Evolutionary conservation across 2,329 filamentous ascomycete genomes (phyloP), one percentile per base, ranked within the genome.

Genomic region (Catunica adiposa): DNA sequence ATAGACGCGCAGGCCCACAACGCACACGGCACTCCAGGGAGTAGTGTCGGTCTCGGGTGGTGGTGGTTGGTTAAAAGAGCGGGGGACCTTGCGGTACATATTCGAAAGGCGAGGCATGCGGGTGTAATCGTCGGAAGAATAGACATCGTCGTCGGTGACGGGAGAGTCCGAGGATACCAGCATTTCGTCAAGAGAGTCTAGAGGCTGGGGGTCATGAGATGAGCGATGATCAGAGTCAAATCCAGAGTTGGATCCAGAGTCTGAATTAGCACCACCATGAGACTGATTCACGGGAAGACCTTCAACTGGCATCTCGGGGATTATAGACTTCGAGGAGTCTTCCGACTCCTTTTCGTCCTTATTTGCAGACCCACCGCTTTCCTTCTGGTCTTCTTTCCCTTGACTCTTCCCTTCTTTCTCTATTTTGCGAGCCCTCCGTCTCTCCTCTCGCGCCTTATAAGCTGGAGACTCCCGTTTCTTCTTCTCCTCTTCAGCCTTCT

Each of bases 1-100:
- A 64, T 82, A 83, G 4, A 83, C 74, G 3, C 78, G 73, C 53
- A 83, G 26, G 0, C 80, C 79, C 0, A 83, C 73, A 17, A 82
- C 75, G 54, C 73, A 76, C 48, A 82, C 72, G 3, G 79, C 79
- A 62, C 82, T 82, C 79, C 80, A 83, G 1, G 77, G 75, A 23
- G 15, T 22, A 77, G 73, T 0, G 73, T 65, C 61, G 71, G 68
- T 58, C 74, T 76, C 61, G 81, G 76, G 56, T 79, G 77, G n/a
- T 79, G 72, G 73, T 20, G 76, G 73, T 38, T 76, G 75, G 1
- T 70, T 66, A 5, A 70, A 68, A 3, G 63, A 63, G 2, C 63
- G 61, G 1, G 64, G 60, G 0, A 68, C 61, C 0, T 67, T 64
- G 1, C 68, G 7, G 3, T 46, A 31, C 3, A 17, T 8, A 17